Evolutionary conservation across 2,329 filamentous ascomycete species (phyloP), one percentile per base, ranked within the genome.

Genomic region (Cercospora sp.): DNA sequence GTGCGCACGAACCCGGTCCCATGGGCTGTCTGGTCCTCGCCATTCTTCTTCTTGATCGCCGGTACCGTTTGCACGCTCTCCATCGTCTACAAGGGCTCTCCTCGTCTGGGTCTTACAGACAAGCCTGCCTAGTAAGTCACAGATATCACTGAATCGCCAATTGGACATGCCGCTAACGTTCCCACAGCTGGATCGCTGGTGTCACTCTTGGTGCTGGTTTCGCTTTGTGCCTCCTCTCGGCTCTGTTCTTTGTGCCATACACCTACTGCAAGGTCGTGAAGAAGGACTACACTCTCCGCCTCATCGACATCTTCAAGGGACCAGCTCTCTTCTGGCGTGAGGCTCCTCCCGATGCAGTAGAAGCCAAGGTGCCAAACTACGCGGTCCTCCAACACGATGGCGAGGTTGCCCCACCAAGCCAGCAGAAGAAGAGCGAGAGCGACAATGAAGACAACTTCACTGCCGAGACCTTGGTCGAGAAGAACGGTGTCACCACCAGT

Each of bases 271-370:
- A 85, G 59, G 81, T 91, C 72, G 79, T 90, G 77, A 79, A 84
- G 78, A 83, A 89, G 71, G 87, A 91, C 79, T 86, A 87, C 85
- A 79, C 86, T 73, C 79, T 91, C 68, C 84, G 83, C 70, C 78
- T 82, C 77, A 89, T 82, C 75, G 82, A 89, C 68, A 79, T 89
- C 65, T 72, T 83, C 68, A 76, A 83, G 16, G 87, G 87, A 0
- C 77, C 77, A 23, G 66, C 78, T 7, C 73, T 81, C 6, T 67
- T 72, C 60, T 68, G 62, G 45, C 65, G 64, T 28, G 64, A 16
- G 69, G 76, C 63, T 70, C 70, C 12, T 64, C 60, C 33, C 57
- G 78, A 42, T 74, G 75, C 71, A 68, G 64, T 51, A 74, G 75
- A 33, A 74, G 72, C 53, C 68, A 73, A 48, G 23, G 73, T 78